A percentile compares a stretch with the other conserved stretches of the same genome.
phyloP scores from a whole-genome alignment of 805 yeast species.

The Yamadazyma sp. region DNA sequence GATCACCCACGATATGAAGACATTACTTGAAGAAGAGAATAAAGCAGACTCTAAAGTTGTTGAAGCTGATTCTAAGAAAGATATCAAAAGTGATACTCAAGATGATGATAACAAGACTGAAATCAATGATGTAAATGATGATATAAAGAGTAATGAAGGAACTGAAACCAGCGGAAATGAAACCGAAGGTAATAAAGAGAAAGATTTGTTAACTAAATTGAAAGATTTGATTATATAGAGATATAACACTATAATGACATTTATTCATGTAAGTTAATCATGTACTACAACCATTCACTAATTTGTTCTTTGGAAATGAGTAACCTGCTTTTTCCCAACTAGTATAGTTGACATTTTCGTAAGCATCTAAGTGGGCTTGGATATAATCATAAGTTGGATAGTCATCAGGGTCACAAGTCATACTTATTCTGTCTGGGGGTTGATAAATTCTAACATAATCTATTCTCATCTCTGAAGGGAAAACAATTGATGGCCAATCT shows the following conservation, averaged over 20 bases:
- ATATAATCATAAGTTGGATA: conserved; percentile 88
- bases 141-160: background rate
- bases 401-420: conserved; percentile 84
- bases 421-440: conserved; percentile 55
- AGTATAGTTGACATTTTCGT: conserved; percentile 66
- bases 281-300: conserved; percentile 19
- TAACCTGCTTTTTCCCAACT: conserved; percentile 76
- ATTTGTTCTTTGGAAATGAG: conserved; percentile 35
- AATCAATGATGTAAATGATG: background rate
- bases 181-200: conserved; percentile 5
- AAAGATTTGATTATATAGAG: conserved; percentile 1
- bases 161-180: background rate
- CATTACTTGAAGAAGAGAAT: conserved; percentile 1
- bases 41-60: no score
- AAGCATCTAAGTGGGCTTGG: conserved; percentile 63
- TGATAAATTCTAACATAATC: conserved; percentile 94
- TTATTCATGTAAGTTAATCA: background rate
- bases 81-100: no score
- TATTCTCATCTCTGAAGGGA: conserved; percentile 74
- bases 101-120: no score
- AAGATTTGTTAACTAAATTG: conserved; percentile 3
- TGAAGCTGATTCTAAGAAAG: no score
- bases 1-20: conserved; percentile 13
- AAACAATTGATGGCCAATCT: conserved; percentile 76
- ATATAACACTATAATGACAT: conserved; percentile 5